phyloP scores from a whole-genome alignment of 768 basidiomycete genomes.

The Lactarius sanguifluus region DNA sequence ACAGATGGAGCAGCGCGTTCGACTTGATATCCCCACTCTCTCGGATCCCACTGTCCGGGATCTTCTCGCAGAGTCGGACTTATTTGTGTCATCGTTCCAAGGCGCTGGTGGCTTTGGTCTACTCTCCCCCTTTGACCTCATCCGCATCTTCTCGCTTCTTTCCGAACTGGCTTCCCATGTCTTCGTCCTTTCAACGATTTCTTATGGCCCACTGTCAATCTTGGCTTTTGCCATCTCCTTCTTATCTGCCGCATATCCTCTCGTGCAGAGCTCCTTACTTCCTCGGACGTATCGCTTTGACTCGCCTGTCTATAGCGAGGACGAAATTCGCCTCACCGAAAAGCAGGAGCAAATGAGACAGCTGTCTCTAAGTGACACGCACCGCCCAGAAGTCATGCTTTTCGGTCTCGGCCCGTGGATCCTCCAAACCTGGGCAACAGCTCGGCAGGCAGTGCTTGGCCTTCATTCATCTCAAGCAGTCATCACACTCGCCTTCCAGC shows the following conservation, averaged over 20 bases:
- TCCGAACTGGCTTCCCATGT: slow-evolving; percentile 73
- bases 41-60: slow-evolving; percentile 71
- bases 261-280: slow-evolving; percentile 58
- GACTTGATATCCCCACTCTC: slow-evolving; percentile 76
- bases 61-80: slow-evolving; percentile 81
- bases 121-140: slow-evolving; percentile 76
- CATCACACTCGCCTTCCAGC: slow-evolving; percentile 34
- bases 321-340: slow-evolving; percentile 63
- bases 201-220: slow-evolving; percentile 51
- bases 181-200: slow-evolving; percentile 65
- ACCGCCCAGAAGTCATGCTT: slow-evolving; percentile 78
- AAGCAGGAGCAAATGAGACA: slow-evolving; percentile 74
- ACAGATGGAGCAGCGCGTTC: slow-evolving; percentile 74
- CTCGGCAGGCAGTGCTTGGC: slow-evolving; percentile 58
- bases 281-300: slow-evolving; percentile 43
- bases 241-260: slow-evolving; percentile 58
- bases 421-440: slow-evolving; percentile 68
- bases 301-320: slow-evolving; percentile 49
- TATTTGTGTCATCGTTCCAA: slow-evolving; percentile 79
- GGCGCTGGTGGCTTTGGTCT: slow-evolving; percentile 73
- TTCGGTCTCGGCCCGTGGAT: slow-evolving; percentile 89
- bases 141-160: slow-evolving; percentile 67
- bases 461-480: slow-evolving; percentile 47
- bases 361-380: slow-evolving; percentile 69
- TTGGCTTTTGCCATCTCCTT: slow-evolving; percentile 61